Base-by-base conservation (phyloP, 176 grass and related monocot genomes). In the Puya raimondii region DNA sequence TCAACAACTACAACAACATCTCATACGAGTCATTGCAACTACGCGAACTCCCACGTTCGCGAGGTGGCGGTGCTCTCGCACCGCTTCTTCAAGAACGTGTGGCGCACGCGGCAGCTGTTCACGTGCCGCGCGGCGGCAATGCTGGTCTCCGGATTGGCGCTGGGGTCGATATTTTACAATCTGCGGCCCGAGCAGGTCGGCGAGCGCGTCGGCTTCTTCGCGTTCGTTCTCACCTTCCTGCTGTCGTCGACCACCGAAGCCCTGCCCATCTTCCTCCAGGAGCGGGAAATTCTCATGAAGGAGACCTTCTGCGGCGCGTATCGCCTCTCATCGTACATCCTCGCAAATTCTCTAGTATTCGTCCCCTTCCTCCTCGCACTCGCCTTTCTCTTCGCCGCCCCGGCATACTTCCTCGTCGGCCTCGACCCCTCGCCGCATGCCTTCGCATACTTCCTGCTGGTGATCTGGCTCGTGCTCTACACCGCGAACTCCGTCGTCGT, bases 401-500 rank as follows among this genome's bases (percentile, higher is more conserved):
- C 90, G 11, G 65, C 85, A 18, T 92, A 92, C 82, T 92, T 82
- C 82, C 82, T 92, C 9, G 77, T 70, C 7, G 90, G 90, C 57
- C 74, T 92, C 21, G 68, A 84, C 16, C 74, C 71, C 4, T 82
- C 64, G 11, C 65, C 78, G 15, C 22, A 64, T 0, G 90, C 83
- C 1, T 92, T 92, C 81, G 71, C 48, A 3, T 92, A 92, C 80
- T 92, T 92, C 72, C 2, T 83, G 8, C 49, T 92, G 15, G 66
- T 92, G 2, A 81, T 92, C 51, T 92, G 85, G 90, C 80, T 92
- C 12, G 76, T 92, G 7, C 82, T 92, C 10, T 92, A 92, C 77
- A 92, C 85, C 3, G 90, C 90, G 5, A 92, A 92, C 78, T 92
- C 90, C 1, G 81, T 92, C 42, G 90, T 92, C 13, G 78, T 83